A percentile compares a stretch with the other conserved stretches of the same genome.
These are phyloP conservation scores for Kodamaea sp. DNA, from an alignment of 1,139 yeast genomes.

Conservation along the genomic window DNA sequence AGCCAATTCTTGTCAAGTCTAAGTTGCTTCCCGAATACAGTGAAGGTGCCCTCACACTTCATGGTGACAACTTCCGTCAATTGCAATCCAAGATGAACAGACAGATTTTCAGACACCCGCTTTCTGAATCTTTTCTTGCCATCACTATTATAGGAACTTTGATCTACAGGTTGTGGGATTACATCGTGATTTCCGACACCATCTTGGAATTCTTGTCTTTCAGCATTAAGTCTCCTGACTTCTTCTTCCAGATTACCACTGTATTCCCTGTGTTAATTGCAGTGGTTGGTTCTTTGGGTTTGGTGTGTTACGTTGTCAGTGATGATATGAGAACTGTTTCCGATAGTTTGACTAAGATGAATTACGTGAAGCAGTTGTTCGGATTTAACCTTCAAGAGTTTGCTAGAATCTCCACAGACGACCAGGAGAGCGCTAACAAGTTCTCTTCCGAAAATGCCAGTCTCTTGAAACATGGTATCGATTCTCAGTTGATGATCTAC, in stretches of 20 bases:
- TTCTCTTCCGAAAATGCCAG: conserved; percentile 25
- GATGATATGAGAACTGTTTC: conserved; percentile 52
- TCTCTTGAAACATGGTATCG: conserved; percentile 35
- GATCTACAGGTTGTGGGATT: conserved; percentile 36
- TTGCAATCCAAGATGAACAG: conserved; percentile 54
- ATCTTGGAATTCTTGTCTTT: conserved; percentile 34
- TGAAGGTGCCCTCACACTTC: conserved; percentile 60
- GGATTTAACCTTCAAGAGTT: conserved; percentile 55
- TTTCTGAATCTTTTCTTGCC: conserved; percentile 31
- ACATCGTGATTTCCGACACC: conserved; percentile 36
- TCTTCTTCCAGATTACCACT: conserved; percentile 26
- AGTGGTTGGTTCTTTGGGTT: conserved; percentile 27
- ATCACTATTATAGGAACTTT: conserved; percentile 20
- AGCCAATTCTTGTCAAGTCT: conserved; percentile 49
- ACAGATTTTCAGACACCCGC: conserved; percentile 50
- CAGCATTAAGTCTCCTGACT: conserved; percentile 25
- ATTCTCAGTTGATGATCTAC: conserved; percentile 58
- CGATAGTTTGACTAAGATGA: conserved; percentile 33
- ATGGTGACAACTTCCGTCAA: conserved; percentile 64
- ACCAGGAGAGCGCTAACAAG: conserved; percentile 16
- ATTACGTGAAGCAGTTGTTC: conserved; percentile 45
- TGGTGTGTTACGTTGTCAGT: conserved; percentile 36
- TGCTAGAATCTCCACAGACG: conserved; percentile 31
- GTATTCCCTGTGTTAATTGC: conserved; percentile 30
- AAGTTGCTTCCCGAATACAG: conserved; percentile 56